These are phyloP conservation scores for Mycena vulgaris DNA, from an alignment of 768 basidiomycete genomes.

Conservation along the genomic window DNA sequence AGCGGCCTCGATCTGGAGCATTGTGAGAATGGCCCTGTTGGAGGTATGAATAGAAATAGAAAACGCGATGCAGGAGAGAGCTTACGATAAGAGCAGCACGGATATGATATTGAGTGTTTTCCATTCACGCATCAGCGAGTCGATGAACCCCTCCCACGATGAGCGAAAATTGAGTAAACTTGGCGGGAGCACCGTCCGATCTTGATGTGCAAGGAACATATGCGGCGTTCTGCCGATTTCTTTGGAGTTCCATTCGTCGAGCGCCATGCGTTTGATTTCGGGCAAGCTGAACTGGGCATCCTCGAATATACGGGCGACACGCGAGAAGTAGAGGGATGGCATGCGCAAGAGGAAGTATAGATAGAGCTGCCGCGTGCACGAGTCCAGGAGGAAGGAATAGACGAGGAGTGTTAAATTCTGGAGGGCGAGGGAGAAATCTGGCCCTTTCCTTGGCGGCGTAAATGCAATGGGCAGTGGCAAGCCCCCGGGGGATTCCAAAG, in stretches of 20 bases:
- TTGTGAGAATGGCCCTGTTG: constrained; percentile 53
- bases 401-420: too few species aligned
- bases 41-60: constrained; percentile 10
- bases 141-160: constrained; percentile 71
- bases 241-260: constrained; percentile 23
- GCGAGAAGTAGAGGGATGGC: constrained; percentile 45
- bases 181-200: constrained; percentile 55
- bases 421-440: too few species aligned
- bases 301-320: constrained; percentile 68
- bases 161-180: constrained; percentile 65
- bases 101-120: constrained; percentile 36
- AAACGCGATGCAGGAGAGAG: not conserved
- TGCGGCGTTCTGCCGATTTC: not conserved
- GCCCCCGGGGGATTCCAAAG: too few species aligned
- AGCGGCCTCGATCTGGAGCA: constrained; percentile 56
- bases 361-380: not conserved
- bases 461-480: too few species aligned
- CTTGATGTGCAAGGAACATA: constrained; percentile 3
- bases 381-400: too few species aligned
- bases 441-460: too few species aligned
- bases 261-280: constrained; percentile 53
- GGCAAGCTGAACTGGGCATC: constrained; percentile 68
- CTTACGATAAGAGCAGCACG: constrained; percentile 45
- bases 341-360: constrained; percentile 17
- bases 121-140: constrained; percentile 59